Evolutionary conservation across 257 asterid genomes (phyloP), one percentile per base, ranked within the genome.

Genomic region (Ehretia macrophylla): DNA sequence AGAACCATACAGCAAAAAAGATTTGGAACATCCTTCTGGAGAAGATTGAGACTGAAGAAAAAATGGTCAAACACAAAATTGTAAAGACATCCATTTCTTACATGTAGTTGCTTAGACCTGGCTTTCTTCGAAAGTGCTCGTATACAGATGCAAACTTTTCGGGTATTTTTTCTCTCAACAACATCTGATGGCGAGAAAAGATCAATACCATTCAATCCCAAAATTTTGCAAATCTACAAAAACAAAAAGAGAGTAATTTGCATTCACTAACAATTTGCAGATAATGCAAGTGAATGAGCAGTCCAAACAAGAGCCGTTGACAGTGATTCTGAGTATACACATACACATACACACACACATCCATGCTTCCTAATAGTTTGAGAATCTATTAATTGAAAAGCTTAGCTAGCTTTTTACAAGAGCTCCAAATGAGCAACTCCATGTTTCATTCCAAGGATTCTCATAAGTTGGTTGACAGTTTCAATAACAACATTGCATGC

Each of bases 111-210:
- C 79, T 83, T 83, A 51, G 93, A 81, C 72, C 95, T 77, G 66
- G 95, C 85, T 77, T 85, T 85, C 79, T 83, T 90, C 12, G 96
- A 90, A 61, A 90, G 83, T 45, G 95, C 83, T 68, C 97, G 68
- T 62, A 90, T 68, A 77, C 97, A 90, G 75, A 87, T 85, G 83
- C 97, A 90, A 62, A 90, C 95, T 76, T 87, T 87, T 59, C 97
- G 75, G 44, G 64, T 73, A 65, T 90, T 69, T 68, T 83, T 70
- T 72, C 79, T 87, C 85, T 90, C 97, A 61, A 90, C 96, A 60
- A 87, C 95, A 81, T 90, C 97, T 0, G 97, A 81, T 52, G 97
- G 97, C 32, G 97, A 90, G 72, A 90, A 85, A 67, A 90, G 96
- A 73, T 90, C 97, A 18, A 90, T 90, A 60, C 96, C 90, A 72